A percentile compares a stretch with the other conserved stretches of the same genome.
These are phyloP conservation scores for Dalbergia oliveri DNA, from an alignment of 306 rosid species.

Conservation along the genomic window DNA sequence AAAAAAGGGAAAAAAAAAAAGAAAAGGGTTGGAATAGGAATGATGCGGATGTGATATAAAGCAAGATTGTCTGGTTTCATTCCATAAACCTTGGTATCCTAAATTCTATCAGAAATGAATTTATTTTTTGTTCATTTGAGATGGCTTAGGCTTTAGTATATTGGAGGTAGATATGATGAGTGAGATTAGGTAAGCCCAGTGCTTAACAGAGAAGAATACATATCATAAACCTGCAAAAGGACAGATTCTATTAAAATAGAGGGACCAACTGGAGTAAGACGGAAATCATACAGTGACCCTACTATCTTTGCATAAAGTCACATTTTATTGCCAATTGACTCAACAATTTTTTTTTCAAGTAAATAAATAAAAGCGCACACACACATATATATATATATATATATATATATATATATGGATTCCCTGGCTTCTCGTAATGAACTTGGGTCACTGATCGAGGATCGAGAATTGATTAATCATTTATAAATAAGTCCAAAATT, in stretches of 20 bases:
- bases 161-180: slow-evolving; percentile 22
- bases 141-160: slow-evolving; percentile 13
- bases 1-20: not conserved
- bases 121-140: slow-evolving; percentile 25
- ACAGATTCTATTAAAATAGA: slow-evolving; percentile 45
- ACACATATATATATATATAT: too few relatives aligned
- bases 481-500: slow-evolving; percentile 29
- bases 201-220: slow-evolving; percentile 24
- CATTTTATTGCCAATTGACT: slow-evolving; percentile 49
- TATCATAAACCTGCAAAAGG: not conserved
- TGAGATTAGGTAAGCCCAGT: slow-evolving; percentile 28
- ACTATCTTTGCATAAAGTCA: slow-evolving; percentile 26
- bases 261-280: slow-evolving; percentile 43
- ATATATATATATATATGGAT: not conserved
- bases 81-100: slow-evolving; percentile 1
- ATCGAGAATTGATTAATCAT: slow-evolving; percentile 23
- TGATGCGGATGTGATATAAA: not conserved
- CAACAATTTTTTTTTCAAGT: not conserved
- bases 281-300: not conserved
- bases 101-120: slow-evolving; percentile 14
- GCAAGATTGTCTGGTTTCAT: not conserved
- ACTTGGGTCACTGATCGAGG: slow-evolving; percentile 39
- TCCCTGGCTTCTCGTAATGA: slow-evolving; percentile 43
- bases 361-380: slow-evolving; percentile 1
- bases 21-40: not conserved